Conservation (phyloP, 805 yeast genomes). For the Candida coleopterorum region DNA sequence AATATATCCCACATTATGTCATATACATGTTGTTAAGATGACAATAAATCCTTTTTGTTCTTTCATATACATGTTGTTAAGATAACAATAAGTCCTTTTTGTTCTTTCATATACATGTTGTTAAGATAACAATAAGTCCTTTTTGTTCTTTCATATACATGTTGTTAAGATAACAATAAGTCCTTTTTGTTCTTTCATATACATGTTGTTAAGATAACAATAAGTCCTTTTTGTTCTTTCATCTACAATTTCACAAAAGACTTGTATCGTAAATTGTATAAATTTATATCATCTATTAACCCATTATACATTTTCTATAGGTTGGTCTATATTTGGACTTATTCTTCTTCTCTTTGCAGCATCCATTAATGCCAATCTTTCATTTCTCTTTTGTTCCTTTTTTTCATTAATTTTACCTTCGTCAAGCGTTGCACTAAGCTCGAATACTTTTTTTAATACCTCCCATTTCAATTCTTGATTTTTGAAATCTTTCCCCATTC, state of each 20-base stretch:
- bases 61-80: too few relatives aligned
- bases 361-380: slow-evolving; percentile 20
- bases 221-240: background rate
- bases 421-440: slow-evolving; percentile 9
- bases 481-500: slow-evolving; percentile 13
- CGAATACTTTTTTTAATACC: slow-evolving; percentile 22
- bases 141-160: too few relatives aligned
- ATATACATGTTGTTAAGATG: too few relatives aligned
- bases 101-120: too few relatives aligned
- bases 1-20: too few relatives aligned
- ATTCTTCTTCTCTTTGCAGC: slow-evolving; percentile 18
- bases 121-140: too few relatives aligned
- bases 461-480: slow-evolving; percentile 8
- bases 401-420: slow-evolving; percentile 25
- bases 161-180: too few relatives aligned
- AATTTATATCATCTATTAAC: background rate
- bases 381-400: slow-evolving; percentile 30
- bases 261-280: too few relatives aligned
- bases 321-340: slow-evolving; percentile 4
- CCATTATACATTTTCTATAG: background rate
- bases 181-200: too few relatives aligned
- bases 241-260: background rate
- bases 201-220: too few relatives aligned
- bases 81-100: too few relatives aligned
- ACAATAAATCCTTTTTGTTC: too few relatives aligned